Evolutionary conservation across 2,329 filamentous ascomycete species (phyloP).

Genomic region (Ophiocordyceps camponoti-leonardi): DNA sequence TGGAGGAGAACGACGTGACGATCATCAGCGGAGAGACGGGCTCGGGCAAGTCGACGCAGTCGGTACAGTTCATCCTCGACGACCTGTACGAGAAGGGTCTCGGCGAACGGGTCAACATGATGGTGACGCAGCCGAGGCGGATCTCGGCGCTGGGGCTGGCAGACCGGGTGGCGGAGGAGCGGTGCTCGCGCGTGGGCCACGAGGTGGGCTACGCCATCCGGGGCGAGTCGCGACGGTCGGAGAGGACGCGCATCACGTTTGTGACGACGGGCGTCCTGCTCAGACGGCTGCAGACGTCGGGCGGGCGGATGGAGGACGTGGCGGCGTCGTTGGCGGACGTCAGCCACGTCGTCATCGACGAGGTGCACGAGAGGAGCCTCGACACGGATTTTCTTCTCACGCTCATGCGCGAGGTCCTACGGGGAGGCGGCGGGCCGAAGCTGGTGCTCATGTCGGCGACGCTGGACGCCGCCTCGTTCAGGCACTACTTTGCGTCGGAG

Average conservation of each 20-base stretch:
- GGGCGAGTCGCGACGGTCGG: conserved; percentile 64
- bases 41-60: conserved; percentile 92
- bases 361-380: conserved; percentile 88
- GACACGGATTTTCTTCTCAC: conserved; percentile 91
- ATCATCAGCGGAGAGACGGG: conserved; percentile 97
- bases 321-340: conserved; percentile 71
- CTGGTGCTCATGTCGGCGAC: conserved; percentile 94
- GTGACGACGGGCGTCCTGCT: conserved; percentile 90
- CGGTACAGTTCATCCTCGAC: conserved; percentile 88
- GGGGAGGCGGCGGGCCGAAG: conserved; percentile 59
- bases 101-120: conserved; percentile 68
- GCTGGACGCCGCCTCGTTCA: conserved; percentile 73
- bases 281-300: conserved; percentile 77
- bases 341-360: conserved; percentile 88
- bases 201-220: conserved; percentile 88
- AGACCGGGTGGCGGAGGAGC: conserved; percentile 85
- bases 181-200: conserved; percentile 63
- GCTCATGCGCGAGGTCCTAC: conserved; percentile 67
- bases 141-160: conserved; percentile 90
- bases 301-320: conserved; percentile 63
- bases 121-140: conserved; percentile 87
- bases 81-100: conserved; percentile 65
- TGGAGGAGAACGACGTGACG: conserved; percentile 67
- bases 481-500: conserved; percentile 60
- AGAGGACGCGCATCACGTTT: conserved; percentile 76